Conservation (phyloP, 257 asterid genomes). For the Echium plantagineum region DNA sequence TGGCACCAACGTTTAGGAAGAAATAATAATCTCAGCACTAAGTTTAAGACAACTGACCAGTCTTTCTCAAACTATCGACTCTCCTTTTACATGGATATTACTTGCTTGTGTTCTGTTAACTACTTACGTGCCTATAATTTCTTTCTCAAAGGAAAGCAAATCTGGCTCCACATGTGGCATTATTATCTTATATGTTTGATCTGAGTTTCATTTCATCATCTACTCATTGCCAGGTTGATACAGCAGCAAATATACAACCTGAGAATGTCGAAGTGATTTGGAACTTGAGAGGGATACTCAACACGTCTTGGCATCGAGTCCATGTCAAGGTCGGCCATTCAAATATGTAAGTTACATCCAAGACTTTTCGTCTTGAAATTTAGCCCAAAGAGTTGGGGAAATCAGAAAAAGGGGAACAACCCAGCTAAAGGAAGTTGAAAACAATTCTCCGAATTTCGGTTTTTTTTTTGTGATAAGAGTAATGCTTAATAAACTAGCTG, state of each 20-base stretch:
- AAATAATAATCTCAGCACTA: too few species aligned
- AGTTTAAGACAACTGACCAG: too few species aligned
- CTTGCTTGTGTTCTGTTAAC: too few species aligned
- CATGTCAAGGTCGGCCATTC: conserved; percentile 64
- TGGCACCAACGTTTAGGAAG: too few species aligned
- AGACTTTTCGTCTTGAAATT: not conserved
- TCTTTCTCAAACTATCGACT: too few species aligned
- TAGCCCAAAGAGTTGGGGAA: not conserved
- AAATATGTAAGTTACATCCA: conserved; percentile 36
- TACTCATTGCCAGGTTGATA: conserved; percentile 54
- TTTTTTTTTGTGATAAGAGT: not conserved
- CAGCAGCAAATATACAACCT: conserved; percentile 79
- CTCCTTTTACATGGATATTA: too few species aligned
- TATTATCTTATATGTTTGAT: not conserved
- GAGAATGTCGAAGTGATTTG: conserved; percentile 71
- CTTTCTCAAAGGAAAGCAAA: not conserved
- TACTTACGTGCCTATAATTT: not conserved
- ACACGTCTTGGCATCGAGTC: conserved; percentile 96
- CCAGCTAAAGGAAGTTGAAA: not conserved
- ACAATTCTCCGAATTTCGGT: not conserved
- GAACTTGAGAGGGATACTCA: conserved; percentile 92
- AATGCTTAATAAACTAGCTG: too few species aligned
- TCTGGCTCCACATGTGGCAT: not conserved
- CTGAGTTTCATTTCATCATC: not conserved
- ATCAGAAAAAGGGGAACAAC: not conserved